Base-by-base conservation (phyloP, 2,329 filamentous ascomycete genomes). In the Ophiostoma montium region DNA sequence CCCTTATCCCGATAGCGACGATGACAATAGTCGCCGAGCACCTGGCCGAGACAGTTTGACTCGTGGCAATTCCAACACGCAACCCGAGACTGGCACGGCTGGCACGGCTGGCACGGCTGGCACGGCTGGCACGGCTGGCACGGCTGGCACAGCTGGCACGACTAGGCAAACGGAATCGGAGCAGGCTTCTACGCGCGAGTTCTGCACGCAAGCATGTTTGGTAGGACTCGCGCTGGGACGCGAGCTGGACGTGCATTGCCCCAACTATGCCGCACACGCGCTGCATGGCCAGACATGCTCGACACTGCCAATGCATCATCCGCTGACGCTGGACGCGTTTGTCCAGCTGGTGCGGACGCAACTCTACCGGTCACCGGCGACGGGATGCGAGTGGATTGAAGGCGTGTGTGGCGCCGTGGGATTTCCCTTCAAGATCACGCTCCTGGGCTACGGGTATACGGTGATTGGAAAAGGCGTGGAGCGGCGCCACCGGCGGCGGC, bases 171-270 rank as follows among this genome's bases (percentile, higher is more conserved):
- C 38, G 38, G 38, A 11, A 11, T 13, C 18, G 38, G 12, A 11
- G 12, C 19, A 18, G 18, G 19, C n/a, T 35, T 16, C n/a, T 13
- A 35, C 35, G 39, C 15, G 3, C 39, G 23, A 33, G 5, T 49
- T 36, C 31, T 49, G 47, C 33, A 49, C 47, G 16, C 47, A 49
- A 32, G 47, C 47, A 16, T 49, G 47, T n/a, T 32, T 49, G 3
- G 31, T 27, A 4, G 39, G 47, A 3, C 47, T 49, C 7, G 39
- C 33, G 19, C 47, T 16, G n/a, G 47, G 21, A 8, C 19, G 36
- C 1, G 12, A 21, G 32, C 47, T 49, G n/a, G 47, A 45, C 16
- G 13, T 6, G 9, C 1, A 6, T 11, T 44, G 32, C 23, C 47
- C 39, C 8, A 49, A 49, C n/a, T 4, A 31, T 5, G 16, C 15